Evolutionary conservation across 78 protist genomes (phyloP), one percentile per base, ranked within the genome.

Genomic region (Ministeria vibrans): DNA sequence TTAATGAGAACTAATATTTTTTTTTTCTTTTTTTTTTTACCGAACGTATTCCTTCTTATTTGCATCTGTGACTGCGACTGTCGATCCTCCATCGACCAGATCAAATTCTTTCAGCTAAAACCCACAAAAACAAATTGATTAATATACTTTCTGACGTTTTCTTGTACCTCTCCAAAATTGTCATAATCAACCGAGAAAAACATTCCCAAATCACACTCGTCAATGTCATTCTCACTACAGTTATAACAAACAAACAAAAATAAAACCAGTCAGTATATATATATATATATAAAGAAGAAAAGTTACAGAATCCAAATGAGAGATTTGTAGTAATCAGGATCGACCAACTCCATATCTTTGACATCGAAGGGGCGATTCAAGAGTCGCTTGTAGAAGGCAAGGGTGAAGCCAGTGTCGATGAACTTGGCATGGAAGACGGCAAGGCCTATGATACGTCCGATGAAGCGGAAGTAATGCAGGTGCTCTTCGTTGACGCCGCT

Each of bases 301-400:
- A 59, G 38, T 0, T 71, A 84, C 39, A 93, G 46, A 3, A 92
- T 79, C 97, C 96, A 94, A 15, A 27, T 5, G 11, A 96, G 77
- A 41, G 41, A 76, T 32, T 82, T 78, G 90, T 94, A 90, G 73
- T 72, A 93, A 30, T 85, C 90, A 1, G 91, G 96, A 61, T 96
- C 96, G 28, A 93, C 91, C 20, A 92, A 81, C 62, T 94, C 96
- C 88, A 96, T 70, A 81, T 96, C 99, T 22, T 41, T 66, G 45
- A 83, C 80, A 27, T 36, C 70, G 34, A 91, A 43, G 15, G 93
- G 88, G 22, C 59, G 27, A 63, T 88, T 86, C 28, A 96, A 80
- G 80, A 96, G 91, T 77, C 90, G 95, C 87, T 94, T 95, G 85
- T 95, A 96, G 88, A 96, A 87, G 43, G 95, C 82, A 0, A 53